Evolutionary conservation across 495 filamentous ascomycete genomes (phyloP).

Genomic region (Neurospora cerealis): DNA sequence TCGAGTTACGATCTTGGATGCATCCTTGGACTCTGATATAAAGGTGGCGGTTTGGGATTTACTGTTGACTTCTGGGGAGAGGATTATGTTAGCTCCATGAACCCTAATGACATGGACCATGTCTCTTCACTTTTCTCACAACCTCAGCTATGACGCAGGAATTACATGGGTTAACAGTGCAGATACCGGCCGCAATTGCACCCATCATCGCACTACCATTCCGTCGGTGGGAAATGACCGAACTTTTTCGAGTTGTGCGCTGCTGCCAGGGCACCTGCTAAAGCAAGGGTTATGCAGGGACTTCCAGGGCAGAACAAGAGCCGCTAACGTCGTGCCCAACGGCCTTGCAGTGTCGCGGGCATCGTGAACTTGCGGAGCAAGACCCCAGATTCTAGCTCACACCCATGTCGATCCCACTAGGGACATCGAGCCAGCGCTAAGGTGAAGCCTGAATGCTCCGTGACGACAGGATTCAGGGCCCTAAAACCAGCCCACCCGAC

Average conservation of each 20-base stretch:
- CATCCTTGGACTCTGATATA: neutral
- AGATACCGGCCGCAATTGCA: neutral
- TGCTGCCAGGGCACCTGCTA: neutral
- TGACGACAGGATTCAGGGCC: conserved; percentile 4
- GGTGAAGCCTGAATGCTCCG: neutral
- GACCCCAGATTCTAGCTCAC: neutral
- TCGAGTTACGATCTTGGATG: neutral
- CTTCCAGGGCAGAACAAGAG: neutral
- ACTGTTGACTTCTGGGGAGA: neutral
- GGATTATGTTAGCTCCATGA: neutral
- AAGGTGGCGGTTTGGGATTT: neutral
- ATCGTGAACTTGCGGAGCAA: neutral
- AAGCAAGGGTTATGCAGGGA: neutral
- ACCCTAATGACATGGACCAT: neutral
- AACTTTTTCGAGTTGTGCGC: neutral
- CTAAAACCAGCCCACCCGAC: neutral
- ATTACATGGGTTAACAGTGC: neutral
- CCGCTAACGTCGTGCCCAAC: neutral
- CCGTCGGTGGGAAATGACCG: neutral
- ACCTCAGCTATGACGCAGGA: neutral
- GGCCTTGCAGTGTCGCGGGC: neutral
- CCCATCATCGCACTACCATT: neutral
- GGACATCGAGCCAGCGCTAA: neutral
- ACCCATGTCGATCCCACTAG: neutral
- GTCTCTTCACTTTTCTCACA: neutral